These are phyloP conservation scores for Endoconidiophora polonica DNA, from an alignment of 2,329 filamentous ascomycete genomes.

Conservation along the genomic window DNA sequence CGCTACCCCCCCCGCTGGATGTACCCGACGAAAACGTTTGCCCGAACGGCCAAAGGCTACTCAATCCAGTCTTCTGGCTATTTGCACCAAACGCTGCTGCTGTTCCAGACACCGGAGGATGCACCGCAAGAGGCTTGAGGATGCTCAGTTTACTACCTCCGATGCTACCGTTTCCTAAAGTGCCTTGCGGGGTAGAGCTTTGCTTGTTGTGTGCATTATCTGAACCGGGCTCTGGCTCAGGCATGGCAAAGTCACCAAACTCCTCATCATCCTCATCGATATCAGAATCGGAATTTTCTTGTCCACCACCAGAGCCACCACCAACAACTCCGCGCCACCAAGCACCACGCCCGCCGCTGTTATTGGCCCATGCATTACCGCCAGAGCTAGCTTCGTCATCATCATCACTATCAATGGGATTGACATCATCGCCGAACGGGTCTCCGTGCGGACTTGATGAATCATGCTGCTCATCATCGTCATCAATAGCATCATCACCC, in stretches of 20 bases:
- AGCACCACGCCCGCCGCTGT: conserved; percentile 21
- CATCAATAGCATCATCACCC: conserved; percentile 26
- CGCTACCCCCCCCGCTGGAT: background rate
- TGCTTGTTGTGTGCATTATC: background rate
- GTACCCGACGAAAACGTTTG: conserved; percentile 1
- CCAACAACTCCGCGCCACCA: conserved; percentile 31
- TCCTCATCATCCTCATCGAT: conserved; percentile 41
- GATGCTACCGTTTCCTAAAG: conserved; percentile 13
- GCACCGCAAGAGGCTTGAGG: conserved; percentile 37
- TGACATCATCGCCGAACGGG: conserved; percentile 39
- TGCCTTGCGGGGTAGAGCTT: background rate
- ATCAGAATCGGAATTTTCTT: conserved; percentile 29
- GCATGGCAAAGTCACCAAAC: conserved; percentile 53
- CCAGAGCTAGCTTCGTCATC: conserved; percentile 23
- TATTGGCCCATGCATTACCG: conserved; percentile 16
- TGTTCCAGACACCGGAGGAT: conserved; percentile 28
- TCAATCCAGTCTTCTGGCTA: conserved; percentile 24
- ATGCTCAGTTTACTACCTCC: conserved; percentile 26
- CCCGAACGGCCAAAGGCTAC: conserved; percentile 43
- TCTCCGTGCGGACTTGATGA: conserved; percentile 20
- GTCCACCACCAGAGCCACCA: conserved; percentile 21
- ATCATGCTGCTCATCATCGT: conserved; percentile 18
- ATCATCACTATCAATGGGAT: conserved; percentile 34
- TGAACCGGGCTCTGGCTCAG: conserved; percentile 28
- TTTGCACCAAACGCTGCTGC: background rate